Percentiles rank a stretch among this genome's conserved stretches.
Conservation (phyloP, 495 filamentous ascomycete species). For the Hypoxylon rickii region DNA sequence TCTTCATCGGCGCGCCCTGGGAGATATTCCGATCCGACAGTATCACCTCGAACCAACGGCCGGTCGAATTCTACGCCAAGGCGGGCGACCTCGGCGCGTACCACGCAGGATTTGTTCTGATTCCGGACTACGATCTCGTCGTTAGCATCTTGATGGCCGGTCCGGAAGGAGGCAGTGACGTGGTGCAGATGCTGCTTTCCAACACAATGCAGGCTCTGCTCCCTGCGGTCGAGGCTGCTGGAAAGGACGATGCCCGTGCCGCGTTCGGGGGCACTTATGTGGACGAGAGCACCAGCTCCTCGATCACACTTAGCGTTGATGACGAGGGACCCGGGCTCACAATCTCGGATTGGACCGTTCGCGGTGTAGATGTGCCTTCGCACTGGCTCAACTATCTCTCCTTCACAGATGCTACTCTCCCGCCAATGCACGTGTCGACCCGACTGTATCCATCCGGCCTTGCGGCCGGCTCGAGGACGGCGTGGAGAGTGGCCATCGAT, state of each 20-base stretch:
- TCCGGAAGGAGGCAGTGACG: constrained; percentile 23
- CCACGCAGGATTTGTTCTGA: constrained; percentile 48
- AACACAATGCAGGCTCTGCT: constrained; percentile 12
- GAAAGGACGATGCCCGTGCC: constrained; percentile 43
- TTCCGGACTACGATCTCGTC: constrained; percentile 59
- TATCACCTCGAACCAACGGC: constrained; percentile 36
- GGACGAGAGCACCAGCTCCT: constrained; percentile 42
- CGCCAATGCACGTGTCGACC: background rate
- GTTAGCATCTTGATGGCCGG: constrained; percentile 52
- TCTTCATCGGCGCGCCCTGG: constrained; percentile 60
- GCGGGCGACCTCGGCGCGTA: constrained; percentile 55
- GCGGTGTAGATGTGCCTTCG: constrained; percentile 9
- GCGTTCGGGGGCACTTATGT: constrained; percentile 48
- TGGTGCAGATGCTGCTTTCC: constrained; percentile 40
- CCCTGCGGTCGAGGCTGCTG: constrained; percentile 48
- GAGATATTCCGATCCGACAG: constrained; percentile 48
- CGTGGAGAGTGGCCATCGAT: constrained; percentile 17
- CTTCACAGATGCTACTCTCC: background rate
- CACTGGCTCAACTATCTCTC: constrained; percentile 12
- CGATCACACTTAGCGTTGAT: constrained; percentile 41
- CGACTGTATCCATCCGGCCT: constrained; percentile 24
- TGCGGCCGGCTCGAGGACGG: background rate
- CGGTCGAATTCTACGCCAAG: constrained; percentile 59
- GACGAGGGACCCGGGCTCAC: constrained; percentile 12
- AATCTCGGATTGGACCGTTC: constrained; percentile 2